phyloP scores from a whole-genome alignment of 805 yeast genomes.

The Saitoella complicata region DNA sequence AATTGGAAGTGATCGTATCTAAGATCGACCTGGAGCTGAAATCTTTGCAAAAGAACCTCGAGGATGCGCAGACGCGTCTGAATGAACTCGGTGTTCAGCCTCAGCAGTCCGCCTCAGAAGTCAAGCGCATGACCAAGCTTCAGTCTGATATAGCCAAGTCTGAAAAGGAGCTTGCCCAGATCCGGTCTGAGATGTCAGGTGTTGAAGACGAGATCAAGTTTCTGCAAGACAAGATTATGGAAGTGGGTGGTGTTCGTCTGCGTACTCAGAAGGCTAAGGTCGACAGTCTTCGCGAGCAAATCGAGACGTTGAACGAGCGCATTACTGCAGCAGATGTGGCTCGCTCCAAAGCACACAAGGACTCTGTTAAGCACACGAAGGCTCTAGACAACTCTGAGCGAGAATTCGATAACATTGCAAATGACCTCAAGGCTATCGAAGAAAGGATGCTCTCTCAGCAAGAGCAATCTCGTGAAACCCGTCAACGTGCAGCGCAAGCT shows the following conservation, averaged over 20 bases:
- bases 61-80: slow-evolving; percentile 19
- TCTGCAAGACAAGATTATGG: slow-evolving; percentile 65
- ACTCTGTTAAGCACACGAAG: slow-evolving; percentile 38
- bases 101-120: slow-evolving; percentile 10
- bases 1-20: slow-evolving; percentile 39
- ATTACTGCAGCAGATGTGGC: slow-evolving; percentile 41
- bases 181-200: slow-evolving; percentile 40
- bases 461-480: neutral
- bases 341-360: slow-evolving; percentile 46
- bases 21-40: slow-evolving; percentile 42
- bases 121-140: slow-evolving; percentile 12
- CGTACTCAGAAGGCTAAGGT: slow-evolving; percentile 70
- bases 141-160: slow-evolving; percentile 3
- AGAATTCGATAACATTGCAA: slow-evolving; percentile 28
- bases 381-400: slow-evolving; percentile 29
- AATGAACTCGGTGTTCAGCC: slow-evolving; percentile 10
- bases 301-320: slow-evolving; percentile 42
- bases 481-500: slow-evolving; percentile 23
- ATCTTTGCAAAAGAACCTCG: slow-evolving; percentile 23
- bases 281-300: slow-evolving; percentile 50
- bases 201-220: slow-evolving; percentile 39
- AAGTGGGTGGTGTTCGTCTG: slow-evolving; percentile 78
- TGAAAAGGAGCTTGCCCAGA: slow-evolving; percentile 26
- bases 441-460: slow-evolving; percentile 15
- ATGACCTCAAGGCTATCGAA: slow-evolving; percentile 23